These are phyloP conservation scores for Cystobasidium tubakii DNA, from an alignment of 768 basidiomycete species.

Conservation along the genomic window DNA sequence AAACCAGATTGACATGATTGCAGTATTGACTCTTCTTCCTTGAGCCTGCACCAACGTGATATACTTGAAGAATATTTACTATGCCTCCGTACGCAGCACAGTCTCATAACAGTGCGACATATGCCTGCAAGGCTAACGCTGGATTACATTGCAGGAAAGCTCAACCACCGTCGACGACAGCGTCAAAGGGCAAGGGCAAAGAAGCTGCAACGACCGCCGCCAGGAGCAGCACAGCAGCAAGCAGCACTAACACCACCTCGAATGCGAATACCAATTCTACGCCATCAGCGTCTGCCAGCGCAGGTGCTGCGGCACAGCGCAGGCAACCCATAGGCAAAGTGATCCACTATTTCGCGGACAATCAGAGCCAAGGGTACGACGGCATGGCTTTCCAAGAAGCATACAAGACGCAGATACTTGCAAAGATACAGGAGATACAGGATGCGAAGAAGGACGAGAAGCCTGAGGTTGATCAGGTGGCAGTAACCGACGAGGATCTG, in stretches of 20 bases:
- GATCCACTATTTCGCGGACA: slow-evolving; percentile 18
- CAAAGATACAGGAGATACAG: neutral
- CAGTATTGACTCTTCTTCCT: too few relatives aligned
- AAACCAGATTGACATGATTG: too few relatives aligned
- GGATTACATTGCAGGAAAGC: neutral
- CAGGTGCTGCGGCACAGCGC: neutral
- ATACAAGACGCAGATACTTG: neutral
- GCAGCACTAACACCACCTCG: neutral
- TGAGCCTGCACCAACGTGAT: too few relatives aligned
- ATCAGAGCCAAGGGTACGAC: slow-evolving; percentile 15
- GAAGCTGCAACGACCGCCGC: neutral
- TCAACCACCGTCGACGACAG: neutral
- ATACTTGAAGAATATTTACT: too few relatives aligned
- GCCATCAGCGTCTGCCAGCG: neutral
- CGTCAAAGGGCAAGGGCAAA: slow-evolving; percentile 19
- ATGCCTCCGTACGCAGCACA: neutral
- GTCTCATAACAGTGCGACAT: neutral
- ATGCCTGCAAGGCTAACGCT: too few relatives aligned
- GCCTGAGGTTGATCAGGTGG: neutral
- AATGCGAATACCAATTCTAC: neutral
- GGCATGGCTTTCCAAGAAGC: slow-evolving; percentile 6
- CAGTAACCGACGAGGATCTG: neutral
- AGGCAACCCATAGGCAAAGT: slow-evolving; percentile 14
- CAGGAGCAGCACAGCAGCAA: slow-evolving; percentile 7
- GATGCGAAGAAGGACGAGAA: neutral